Conservation (phyloP, 2,329 filamentous ascomycete genomes). For the Epichloe coenophiala region DNA sequence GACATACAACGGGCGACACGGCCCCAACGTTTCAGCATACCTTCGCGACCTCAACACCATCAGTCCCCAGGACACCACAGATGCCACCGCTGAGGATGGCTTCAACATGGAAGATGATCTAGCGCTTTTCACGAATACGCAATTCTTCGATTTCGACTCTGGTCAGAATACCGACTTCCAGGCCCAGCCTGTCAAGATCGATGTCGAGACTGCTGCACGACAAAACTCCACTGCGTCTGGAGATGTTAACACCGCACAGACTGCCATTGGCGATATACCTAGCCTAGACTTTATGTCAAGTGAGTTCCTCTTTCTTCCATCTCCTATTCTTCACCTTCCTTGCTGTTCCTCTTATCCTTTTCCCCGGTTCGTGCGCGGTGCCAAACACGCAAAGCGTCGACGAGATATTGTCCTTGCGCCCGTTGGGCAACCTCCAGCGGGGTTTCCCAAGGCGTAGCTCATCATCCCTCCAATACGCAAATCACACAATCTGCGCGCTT, state of each 20-base stretch:
- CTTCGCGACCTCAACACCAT: conserved; percentile 73
- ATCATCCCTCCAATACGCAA: background rate
- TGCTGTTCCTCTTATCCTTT: background rate
- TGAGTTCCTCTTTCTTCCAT: conserved; percentile 19
- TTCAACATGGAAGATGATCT: conserved; percentile 59
- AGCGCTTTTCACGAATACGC: conserved; percentile 68
- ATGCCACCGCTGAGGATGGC: conserved; percentile 35
- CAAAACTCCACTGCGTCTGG: conserved; percentile 22
- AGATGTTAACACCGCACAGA: conserved; percentile 25
- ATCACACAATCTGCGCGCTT: conserved; percentile 3
- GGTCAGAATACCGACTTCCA: conserved; percentile 46
- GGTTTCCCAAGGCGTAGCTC: background rate
- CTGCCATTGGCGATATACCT: conserved; percentile 32
- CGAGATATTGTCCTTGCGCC: background rate
- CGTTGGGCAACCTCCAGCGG: background rate
- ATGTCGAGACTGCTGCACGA: conserved; percentile 17
- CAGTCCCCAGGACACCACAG: conserved; percentile 41
- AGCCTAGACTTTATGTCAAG: conserved; percentile 37
- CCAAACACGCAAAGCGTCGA: background rate
- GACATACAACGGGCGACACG: conserved; percentile 61
- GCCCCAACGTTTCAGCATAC: conserved; percentile 81
- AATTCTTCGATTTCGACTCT: conserved; percentile 68
- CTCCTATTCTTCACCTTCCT: background rate
- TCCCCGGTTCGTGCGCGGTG: background rate
- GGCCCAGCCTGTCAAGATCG: conserved; percentile 32